Evolutionary conservation across 2,329 filamentous ascomycete species (phyloP).

Genomic region (Claviceps maximensis): DNA sequence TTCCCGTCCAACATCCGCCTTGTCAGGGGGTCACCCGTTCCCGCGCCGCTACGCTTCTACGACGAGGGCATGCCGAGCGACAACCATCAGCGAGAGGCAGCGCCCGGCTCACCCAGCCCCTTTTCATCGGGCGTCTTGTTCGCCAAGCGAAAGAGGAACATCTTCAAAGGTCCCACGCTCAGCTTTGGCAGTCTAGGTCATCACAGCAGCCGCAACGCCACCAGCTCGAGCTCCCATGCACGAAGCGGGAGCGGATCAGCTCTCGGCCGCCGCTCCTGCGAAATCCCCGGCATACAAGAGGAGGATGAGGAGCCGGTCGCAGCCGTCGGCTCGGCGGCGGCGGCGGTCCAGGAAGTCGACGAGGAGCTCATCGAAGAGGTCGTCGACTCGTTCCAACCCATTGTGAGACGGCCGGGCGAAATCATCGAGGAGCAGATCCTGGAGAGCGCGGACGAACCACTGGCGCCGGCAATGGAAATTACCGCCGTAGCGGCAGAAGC

Average conservation of each 20-base stretch:
- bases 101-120: constrained; percentile 43
- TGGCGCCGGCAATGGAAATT: not conserved
- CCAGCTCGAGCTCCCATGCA: constrained; percentile 28
- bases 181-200: constrained; percentile 32
- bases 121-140: constrained; percentile 56
- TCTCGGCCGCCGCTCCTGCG: constrained; percentile 54
- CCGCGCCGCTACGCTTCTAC: constrained; percentile 37
- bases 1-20: constrained; percentile 83
- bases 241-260: constrained; percentile 50
- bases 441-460: constrained; percentile 20
- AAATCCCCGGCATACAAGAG: constrained; percentile 55
- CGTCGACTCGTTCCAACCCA: constrained; percentile 44
- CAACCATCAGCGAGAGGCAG: constrained; percentile 7
- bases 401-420: constrained; percentile 31
- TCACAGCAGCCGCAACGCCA: constrained; percentile 25
- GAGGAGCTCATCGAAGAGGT: constrained; percentile 32
- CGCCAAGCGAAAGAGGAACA: constrained; percentile 64
- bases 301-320: constrained; percentile 38
- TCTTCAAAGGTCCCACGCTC: constrained; percentile 70
- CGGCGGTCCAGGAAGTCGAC: constrained; percentile 26
- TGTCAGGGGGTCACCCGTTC: constrained; percentile 47
- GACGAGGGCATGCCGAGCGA: constrained; percentile 43
- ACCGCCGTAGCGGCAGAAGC: not conserved
- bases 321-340: constrained; percentile 1
- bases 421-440: constrained; percentile 33